Conservation (phyloP, 2,329 filamentous ascomycete genomes). For the Aspergillus versicolor region DNA sequence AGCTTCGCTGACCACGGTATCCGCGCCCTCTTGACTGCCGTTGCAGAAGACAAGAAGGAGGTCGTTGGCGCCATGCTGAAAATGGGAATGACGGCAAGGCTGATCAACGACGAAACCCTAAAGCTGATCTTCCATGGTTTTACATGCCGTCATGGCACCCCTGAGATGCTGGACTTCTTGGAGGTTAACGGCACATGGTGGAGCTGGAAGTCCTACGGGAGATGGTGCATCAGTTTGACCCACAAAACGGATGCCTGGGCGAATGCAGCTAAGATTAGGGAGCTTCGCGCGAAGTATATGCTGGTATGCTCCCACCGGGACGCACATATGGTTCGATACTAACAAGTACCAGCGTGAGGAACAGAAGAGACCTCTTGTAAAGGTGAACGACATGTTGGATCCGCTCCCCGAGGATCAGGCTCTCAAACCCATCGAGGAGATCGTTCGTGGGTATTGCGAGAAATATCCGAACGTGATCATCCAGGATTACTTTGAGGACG, state of each 20-base stretch:
- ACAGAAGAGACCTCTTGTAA: too few species aligned
- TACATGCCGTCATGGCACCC: neutral
- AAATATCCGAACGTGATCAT: too few species aligned
- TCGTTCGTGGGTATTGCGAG: too few species aligned
- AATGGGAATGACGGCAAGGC: constrained; percentile 16
- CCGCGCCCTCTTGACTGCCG: constrained; percentile 10
- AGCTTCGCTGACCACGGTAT: constrained; percentile 1
- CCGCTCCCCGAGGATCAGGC: too few species aligned
- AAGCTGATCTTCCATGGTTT: neutral
- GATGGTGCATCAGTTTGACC: neutral
- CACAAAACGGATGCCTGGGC: neutral
- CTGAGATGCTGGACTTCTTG: neutral
- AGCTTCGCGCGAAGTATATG: too few species aligned
- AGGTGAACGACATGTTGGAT: too few species aligned
- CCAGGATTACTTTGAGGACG: too few species aligned
- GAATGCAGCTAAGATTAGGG: too few species aligned
- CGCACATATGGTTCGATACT: too few species aligned
- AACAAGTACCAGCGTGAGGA: too few species aligned
- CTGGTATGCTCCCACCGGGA: too few species aligned
- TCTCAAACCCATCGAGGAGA: too few species aligned
- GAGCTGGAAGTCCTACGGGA: neutral
- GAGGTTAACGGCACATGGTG: neutral
- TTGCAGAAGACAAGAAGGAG: constrained; percentile 1
- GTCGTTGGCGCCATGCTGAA: constrained; percentile 16
- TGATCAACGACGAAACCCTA: constrained; percentile 1